phyloP scores from a whole-genome alignment of 2,329 filamentous ascomycete species.

The Drechslerella dactyloides region DNA sequence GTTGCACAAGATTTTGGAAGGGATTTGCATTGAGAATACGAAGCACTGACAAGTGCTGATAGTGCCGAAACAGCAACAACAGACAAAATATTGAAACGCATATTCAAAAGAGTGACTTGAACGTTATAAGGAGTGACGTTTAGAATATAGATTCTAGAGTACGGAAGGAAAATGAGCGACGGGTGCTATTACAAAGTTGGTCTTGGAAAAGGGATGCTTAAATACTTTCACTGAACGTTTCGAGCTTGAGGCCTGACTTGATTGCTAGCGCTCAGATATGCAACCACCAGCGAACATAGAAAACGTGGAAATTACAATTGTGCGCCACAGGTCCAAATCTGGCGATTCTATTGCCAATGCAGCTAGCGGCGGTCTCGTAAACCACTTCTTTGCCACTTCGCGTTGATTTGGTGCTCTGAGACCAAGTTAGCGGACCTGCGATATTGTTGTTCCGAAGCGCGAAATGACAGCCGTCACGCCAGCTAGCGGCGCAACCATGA shows the following conservation, averaged over 20 bases:
- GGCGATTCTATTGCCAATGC: neutral
- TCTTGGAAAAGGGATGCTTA: too few species aligned
- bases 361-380: too few species aligned
- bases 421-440: too few species aligned
- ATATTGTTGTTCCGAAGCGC: slow-evolving; percentile 1
- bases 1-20: slow-evolving; percentile 22
- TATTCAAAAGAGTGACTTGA: slow-evolving; percentile 20
- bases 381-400: too few species aligned
- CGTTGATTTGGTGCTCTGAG: too few species aligned
- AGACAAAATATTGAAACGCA: slow-evolving; percentile 21
- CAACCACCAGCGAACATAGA: neutral
- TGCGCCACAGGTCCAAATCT: neutral
- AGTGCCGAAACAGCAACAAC: slow-evolving; percentile 11
- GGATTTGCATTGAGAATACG: slow-evolving; percentile 26
- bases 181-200: neutral
- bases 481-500: too few species aligned
- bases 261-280: neutral
- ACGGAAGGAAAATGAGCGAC: neutral
- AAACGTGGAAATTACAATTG: neutral
- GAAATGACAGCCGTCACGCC: neutral
- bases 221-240: neutral
- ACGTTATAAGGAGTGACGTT: neutral
- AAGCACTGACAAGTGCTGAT: slow-evolving; percentile 1
- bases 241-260: neutral
- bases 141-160: neutral